A percentile compares a stretch with the other conserved stretches of the same genome.
Conservation (phyloP, 2,329 filamentous ascomycete genomes). For the Laburnicola sp. region DNA sequence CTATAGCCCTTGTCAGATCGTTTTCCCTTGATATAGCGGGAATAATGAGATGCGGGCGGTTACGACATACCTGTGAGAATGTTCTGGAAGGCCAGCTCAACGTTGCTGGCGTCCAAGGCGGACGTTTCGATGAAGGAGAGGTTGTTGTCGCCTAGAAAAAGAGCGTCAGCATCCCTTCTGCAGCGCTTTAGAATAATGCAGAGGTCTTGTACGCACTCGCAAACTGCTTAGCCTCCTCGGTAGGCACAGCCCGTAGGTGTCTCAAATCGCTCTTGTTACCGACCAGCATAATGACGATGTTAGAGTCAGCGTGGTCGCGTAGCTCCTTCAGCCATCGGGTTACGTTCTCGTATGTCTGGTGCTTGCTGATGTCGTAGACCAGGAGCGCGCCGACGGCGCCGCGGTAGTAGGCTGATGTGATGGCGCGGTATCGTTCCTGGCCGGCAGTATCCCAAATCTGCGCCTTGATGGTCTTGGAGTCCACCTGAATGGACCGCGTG, state of each 20-base stretch:
- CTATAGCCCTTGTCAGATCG: constrained; percentile 52
- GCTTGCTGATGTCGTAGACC: constrained; percentile 99
- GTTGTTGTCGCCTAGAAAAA: constrained; percentile 81
- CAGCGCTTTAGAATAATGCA: not conserved
- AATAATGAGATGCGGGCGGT: not conserved
- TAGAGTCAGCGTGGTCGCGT: constrained; percentile 94
- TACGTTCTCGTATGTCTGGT: constrained; percentile 98
- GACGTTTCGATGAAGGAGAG: constrained; percentile 99
- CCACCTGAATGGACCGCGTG: constrained; percentile 96
- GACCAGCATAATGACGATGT: constrained; percentile 99
- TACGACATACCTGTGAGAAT: constrained; percentile 82
- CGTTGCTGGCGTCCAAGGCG: constrained; percentile 96
- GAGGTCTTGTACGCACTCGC: constrained; percentile 68
- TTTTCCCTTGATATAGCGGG: not conserved
- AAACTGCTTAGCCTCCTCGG: constrained; percentile 97
- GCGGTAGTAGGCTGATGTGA: constrained; percentile 98
- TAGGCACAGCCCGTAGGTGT: constrained; percentile 93
- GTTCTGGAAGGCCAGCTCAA: constrained; percentile 99
- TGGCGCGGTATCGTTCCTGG: constrained; percentile 98
- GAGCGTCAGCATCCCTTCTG: constrained; percentile 13
- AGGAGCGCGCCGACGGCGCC: constrained; percentile 95
- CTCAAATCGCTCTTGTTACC: constrained; percentile 99
- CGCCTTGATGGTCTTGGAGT: constrained; percentile 99
- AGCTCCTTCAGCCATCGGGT: constrained; percentile 99
- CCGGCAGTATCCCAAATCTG: constrained; percentile 99